Evolutionary conservation across 2,329 filamentous ascomycete genomes (phyloP).

Genomic region (Metarhizium robertsii): DNA sequence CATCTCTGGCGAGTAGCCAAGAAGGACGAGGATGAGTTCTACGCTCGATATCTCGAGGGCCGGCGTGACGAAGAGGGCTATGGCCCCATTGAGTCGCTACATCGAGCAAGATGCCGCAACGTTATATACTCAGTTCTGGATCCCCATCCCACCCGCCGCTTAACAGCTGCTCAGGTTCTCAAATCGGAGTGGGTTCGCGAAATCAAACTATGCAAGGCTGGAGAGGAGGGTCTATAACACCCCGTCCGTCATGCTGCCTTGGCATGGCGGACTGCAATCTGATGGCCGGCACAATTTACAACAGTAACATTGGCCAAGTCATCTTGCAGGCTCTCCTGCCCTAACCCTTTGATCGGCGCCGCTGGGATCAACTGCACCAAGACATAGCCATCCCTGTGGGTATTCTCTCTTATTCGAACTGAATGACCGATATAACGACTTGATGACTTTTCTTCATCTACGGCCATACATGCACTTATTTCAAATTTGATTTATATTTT

Average conservation of each 20-base stretch:
- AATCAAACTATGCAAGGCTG: constrained; percentile 93
- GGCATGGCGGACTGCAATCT: constrained; percentile 19
- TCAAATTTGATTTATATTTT: neutral
- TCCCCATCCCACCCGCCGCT: constrained; percentile 82
- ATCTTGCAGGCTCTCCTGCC: constrained; percentile 16
- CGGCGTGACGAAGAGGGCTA: constrained; percentile 93
- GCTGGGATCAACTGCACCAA: constrained; percentile 7
- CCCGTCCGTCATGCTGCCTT: constrained; percentile 16
- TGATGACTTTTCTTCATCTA: constrained; percentile 9
- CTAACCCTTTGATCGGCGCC: constrained; percentile 7
- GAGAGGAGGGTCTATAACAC: constrained; percentile 79
- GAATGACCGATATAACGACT: constrained; percentile 8
- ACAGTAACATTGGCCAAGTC: constrained; percentile 5
- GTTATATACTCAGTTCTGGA: constrained; percentile 98
- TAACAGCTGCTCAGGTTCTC: constrained; percentile 91
- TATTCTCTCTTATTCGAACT: neutral
- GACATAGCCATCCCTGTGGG: constrained; percentile 5
- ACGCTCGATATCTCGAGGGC: constrained; percentile 86
- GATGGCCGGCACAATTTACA: constrained; percentile 7
- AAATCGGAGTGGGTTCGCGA: constrained; percentile 98
- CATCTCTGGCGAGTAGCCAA: constrained; percentile 96
- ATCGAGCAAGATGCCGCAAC: constrained; percentile 91
- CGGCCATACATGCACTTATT: constrained; percentile 4
- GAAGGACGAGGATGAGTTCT: constrained; percentile 96
- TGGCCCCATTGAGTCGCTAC: constrained; percentile 88